Percentiles rank a stretch among this genome's conserved stretches.
Conservation (phyloP, 106 monocot species). For the Allium cepa region DNA sequence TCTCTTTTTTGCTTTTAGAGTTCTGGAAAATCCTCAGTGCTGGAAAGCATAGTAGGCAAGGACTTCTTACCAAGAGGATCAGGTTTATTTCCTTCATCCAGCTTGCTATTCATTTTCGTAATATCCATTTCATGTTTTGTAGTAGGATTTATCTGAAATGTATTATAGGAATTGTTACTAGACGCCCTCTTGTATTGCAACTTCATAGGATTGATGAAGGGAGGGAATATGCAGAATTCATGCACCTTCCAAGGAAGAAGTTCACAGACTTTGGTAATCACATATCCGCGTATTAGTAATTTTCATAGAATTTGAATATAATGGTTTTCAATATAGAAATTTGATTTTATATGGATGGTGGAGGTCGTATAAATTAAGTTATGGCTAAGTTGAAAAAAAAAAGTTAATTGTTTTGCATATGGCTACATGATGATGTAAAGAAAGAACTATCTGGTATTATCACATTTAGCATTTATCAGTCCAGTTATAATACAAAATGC, state of each 20-base stretch:
- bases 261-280: slow-evolving; percentile 86
- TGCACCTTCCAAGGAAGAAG: slow-evolving; percentile 68
- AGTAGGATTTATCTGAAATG: neutral
- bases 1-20: slow-evolving; percentile 19
- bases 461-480: too few species aligned
- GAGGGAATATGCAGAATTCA: slow-evolving; percentile 83
- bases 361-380: too few species aligned
- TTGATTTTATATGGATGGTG: too few species aligned
- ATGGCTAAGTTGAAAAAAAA: too few species aligned
- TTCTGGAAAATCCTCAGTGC: slow-evolving; percentile 46
- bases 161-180: slow-evolving; percentile 76
- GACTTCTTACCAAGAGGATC: slow-evolving; percentile 49
- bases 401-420: too few species aligned
- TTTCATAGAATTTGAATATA: too few species aligned
- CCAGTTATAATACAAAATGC: too few species aligned
- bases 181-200: slow-evolving; percentile 87
- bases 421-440: too few species aligned
- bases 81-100: slow-evolving; percentile 13
- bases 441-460: too few species aligned
- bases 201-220: slow-evolving; percentile 79
- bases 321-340: too few species aligned
- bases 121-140: too few species aligned
- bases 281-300: neutral
- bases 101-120: too few species aligned
- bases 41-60: slow-evolving; percentile 49